Evolutionary conservation across 2,329 filamentous ascomycete genomes (phyloP).

Genomic region (Pezicula radicicola): DNA sequence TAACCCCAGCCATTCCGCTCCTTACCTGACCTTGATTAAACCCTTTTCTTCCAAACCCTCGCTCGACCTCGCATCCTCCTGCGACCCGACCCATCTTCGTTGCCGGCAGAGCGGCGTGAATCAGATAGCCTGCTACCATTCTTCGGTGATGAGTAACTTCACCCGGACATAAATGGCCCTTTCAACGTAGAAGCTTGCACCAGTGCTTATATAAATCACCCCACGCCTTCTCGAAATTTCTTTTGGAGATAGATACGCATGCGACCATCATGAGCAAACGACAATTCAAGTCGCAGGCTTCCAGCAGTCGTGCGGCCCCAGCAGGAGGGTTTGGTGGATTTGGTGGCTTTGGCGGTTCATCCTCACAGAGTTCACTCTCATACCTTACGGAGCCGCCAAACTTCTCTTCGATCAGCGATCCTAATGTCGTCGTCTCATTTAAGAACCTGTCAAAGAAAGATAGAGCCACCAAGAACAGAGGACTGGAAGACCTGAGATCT

Average conservation of each 20-base stretch:
- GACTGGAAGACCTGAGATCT: conserved; percentile 77
- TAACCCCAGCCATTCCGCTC: no score
- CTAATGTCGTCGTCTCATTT: conserved; percentile 83
- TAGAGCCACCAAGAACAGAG: conserved; percentile 85
- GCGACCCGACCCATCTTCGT: no score
- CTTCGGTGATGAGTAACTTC: no score
- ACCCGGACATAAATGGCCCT: no score
- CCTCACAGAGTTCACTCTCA: conserved; percentile 58
- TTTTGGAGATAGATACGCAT: not conserved
- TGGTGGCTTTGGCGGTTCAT: conserved; percentile 25
- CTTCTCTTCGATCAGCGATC: conserved; percentile 69
- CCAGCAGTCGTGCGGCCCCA: conserved; percentile 28
- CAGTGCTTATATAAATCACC: conserved; percentile 15
- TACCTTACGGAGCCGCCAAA: conserved; percentile 87
- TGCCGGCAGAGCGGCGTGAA: no score
- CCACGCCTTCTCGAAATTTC: conserved; percentile 1
- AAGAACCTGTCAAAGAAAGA: conserved; percentile 94
- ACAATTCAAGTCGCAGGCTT: conserved; percentile 28
- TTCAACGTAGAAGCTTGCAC: no score
- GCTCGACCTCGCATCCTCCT: no score
- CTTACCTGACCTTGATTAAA: no score
- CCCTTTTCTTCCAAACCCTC: no score
- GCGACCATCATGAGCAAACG: conserved; percentile 22
- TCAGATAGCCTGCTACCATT: no score
- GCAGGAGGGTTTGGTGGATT: conserved; percentile 23